Evolutionary conservation across 129 eudicot species (phyloP).

Genomic region (Saussurea involucrata): DNA sequence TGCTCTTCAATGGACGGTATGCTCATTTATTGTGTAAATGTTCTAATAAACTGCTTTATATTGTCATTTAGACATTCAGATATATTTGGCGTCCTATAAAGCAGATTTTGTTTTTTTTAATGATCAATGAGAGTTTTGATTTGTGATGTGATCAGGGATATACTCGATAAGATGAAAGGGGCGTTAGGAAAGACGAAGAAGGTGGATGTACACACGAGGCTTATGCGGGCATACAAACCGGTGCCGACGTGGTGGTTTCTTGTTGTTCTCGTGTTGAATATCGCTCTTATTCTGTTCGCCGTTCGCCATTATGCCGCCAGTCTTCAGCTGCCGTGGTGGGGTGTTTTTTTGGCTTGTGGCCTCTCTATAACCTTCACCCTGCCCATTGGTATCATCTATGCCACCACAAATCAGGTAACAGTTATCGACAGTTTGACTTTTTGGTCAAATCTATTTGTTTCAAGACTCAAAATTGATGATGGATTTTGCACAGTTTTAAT

Average conservation of each 20-base stretch:
- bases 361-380: slow-evolving; percentile 52
- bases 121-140: neutral
- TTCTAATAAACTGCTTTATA: too few species aligned
- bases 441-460: neutral
- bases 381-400: slow-evolving; percentile 61
- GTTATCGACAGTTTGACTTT: neutral
- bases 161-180: slow-evolving; percentile 33
- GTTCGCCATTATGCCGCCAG: slow-evolving; percentile 30
- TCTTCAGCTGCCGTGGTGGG: slow-evolving; percentile 78
- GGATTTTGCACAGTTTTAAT: neutral
- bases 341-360: slow-evolving; percentile 53
- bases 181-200: slow-evolving; percentile 28
- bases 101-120: neutral
- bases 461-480: neutral
- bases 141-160: slow-evolving; percentile 37
- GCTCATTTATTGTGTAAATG: neutral
- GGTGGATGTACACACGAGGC: slow-evolving; percentile 55
- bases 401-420: slow-evolving; percentile 81
- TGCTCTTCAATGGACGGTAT: slow-evolving; percentile 56
- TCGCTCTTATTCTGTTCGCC: slow-evolving; percentile 41
- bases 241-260: slow-evolving; percentile 83
- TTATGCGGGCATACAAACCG: slow-evolving; percentile 53
- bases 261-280: slow-evolving; percentile 28
- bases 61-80: neutral
- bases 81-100: too few species aligned